These are phyloP conservation scores for Lodderomyces metapsilosis DNA, from an alignment of 1,139 yeast species.

Conservation along the genomic window DNA sequence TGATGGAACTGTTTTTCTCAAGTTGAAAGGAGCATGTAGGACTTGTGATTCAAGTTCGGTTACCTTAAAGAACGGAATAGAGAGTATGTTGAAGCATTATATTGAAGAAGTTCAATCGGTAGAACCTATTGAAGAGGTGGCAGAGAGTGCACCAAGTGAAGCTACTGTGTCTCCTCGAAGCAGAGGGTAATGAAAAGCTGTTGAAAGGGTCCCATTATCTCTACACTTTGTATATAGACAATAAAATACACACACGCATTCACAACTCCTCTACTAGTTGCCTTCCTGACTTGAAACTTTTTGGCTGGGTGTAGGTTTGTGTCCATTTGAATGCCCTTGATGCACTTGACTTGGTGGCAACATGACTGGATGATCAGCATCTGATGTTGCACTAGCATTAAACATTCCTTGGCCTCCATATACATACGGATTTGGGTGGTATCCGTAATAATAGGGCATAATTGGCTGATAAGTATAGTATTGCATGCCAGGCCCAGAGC, in stretches of 20 bases:
- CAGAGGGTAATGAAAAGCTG: no score
- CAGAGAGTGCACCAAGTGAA: conserved; percentile 10
- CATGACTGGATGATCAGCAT: conserved; percentile 6
- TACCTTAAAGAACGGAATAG: conserved; percentile 77
- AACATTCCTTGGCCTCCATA: conserved; percentile 6
- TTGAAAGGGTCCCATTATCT: neutral
- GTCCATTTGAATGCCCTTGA: neutral
- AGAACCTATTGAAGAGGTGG: conserved; percentile 51
- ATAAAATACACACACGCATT: neutral
- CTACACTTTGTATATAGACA: neutral
- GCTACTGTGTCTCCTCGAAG: conserved; percentile 18
- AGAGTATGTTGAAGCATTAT: conserved; percentile 76
- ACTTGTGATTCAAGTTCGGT: conserved; percentile 75
- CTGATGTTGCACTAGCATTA: conserved; percentile 4
- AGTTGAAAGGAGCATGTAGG: conserved; percentile 76
- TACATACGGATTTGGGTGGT: conserved; percentile 15
- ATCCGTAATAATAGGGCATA: conserved; percentile 15
- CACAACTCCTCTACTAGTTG: no score
- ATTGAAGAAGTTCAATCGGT: conserved; percentile 76
- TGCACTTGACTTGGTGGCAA: neutral
- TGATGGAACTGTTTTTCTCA: conserved; percentile 63
- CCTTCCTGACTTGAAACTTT: neutral
- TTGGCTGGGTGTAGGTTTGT: neutral
- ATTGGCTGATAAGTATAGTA: conserved; percentile 14
- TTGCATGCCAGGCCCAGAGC: neutral